A percentile compares a stretch with the other conserved stretches of the same genome.
Conservation (phyloP, 2,329 filamentous ascomycete genomes). For the Dryadomyces quercivorus region DNA sequence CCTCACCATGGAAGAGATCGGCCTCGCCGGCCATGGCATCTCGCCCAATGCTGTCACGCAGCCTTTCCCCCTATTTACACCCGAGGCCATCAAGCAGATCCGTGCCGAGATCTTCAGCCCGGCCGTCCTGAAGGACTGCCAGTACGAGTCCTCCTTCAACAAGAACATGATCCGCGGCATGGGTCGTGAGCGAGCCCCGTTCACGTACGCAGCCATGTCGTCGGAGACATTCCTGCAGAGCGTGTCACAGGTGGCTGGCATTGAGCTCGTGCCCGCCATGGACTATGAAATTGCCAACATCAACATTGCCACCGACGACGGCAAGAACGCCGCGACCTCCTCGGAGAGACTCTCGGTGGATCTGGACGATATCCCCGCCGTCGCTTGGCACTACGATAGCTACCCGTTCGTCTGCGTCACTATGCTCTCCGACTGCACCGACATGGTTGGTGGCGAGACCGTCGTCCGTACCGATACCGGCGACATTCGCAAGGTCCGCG, state of each 20-base stretch:
- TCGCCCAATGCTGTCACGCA: background rate
- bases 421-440: background rate
- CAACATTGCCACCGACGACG: background rate
- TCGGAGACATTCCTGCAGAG: background rate
- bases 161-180: background rate
- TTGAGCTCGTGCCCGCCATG: background rate
- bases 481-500: background rate
- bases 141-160: background rate
- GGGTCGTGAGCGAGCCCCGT: background rate
- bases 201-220: background rate
- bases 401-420: background rate
- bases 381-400: background rate
- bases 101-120: background rate
- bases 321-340: background rate
- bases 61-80: background rate
- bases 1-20: background rate
- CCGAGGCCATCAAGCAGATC: background rate
- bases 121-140: background rate
- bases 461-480: background rate
- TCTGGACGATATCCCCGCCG: background rate
- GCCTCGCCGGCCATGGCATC: background rate
- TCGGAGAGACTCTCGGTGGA: background rate
- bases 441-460: slow-evolving; percentile 1
- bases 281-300: background rate
- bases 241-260: background rate